Conservation (phyloP, 352 stramenopile genomes). For the Globisporangium parvum region DNA sequence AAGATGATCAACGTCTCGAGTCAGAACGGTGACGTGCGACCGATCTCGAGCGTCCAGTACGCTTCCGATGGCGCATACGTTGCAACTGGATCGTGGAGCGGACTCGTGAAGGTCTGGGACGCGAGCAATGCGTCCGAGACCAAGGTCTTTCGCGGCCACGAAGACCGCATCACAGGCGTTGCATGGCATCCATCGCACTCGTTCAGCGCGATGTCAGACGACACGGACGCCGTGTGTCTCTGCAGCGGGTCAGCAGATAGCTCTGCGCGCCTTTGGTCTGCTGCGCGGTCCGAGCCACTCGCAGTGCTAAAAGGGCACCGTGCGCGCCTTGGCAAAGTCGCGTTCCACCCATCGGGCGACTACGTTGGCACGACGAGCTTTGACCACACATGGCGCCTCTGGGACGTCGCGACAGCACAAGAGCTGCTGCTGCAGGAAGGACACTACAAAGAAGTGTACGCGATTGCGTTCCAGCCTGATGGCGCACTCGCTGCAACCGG, state of each 20-base stretch:
- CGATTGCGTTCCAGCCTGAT: slow-evolving; percentile 94
- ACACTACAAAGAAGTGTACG: slow-evolving; percentile 93
- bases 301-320: slow-evolving; percentile 67
- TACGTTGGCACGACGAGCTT: slow-evolving; percentile 94
- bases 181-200: slow-evolving; percentile 64
- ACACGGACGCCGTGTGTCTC: slow-evolving; percentile 49
- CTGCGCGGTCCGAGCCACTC: slow-evolving; percentile 37
- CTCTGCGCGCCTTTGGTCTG: slow-evolving; percentile 74
- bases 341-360: slow-evolving; percentile 92
- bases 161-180: slow-evolving; percentile 83
- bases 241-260: slow-evolving; percentile 75
- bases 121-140: slow-evolving; percentile 48
- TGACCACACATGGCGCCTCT: slow-evolving; percentile 97
- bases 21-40: slow-evolving; percentile 92
- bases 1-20: slow-evolving; percentile 88
- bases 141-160: slow-evolving; percentile 81
- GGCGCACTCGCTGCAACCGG: slow-evolving; percentile 91
- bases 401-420: slow-evolving; percentile 91
- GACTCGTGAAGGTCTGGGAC: slow-evolving; percentile 94
- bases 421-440: slow-evolving; percentile 96
- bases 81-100: slow-evolving; percentile 92
- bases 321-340: slow-evolving; percentile 78
- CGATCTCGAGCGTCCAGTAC: slow-evolving; percentile 75
- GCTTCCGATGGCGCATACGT: slow-evolving; percentile 55
- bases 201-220: slow-evolving; percentile 60